Base-by-base conservation (phyloP, 495 filamentous ascomycete species). In the Hyaloscypha variabilis region DNA sequence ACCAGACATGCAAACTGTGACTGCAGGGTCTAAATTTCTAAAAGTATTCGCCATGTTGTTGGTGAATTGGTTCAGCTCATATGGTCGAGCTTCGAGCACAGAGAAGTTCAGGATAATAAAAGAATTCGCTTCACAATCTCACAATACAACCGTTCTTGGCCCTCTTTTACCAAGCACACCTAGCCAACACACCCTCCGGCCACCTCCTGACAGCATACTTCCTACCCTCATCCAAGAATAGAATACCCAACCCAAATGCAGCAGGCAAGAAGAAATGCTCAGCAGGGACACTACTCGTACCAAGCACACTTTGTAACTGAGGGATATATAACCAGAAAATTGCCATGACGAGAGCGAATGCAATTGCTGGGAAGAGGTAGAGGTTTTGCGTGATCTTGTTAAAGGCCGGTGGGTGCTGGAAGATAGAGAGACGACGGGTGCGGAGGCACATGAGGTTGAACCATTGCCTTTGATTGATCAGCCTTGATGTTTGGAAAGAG, bases 261-360 rank as follows among this genome's bases (percentile, higher is more conserved):
- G 82, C 82, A 0, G 89, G 89, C 30, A 91, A 67, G 70, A 91
- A 90, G 77, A 81, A 91, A 70, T 90, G 74, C 74, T 87, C 88
- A 0, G 82, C 83, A 0, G 88, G 87, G 1, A 90, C 83, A 2
- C 73, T 69, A 0, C 83, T 80, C 0, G 87, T 89, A 4, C 69
- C 78, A 13, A 90, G 67, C 4, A 80, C 71, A 0, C 59, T 56
- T 66, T 91, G 85, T n/a, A 91, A 67, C 10, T 75, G 72, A 1
- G 84, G 85, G 26, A 88, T 80, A 67, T 90, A 88, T 1, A 85
- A 74, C 78, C 86, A 89, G 62, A 90, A 81, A 59, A 90, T 78
- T 0, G 84, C 83, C 77, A 90, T 87, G 21, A 76, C 73, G 3
- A 92, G 68, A 0, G 87, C 79, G 70, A 91, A 89, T 0, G 81